Evolutionary conservation across 2,329 filamentous ascomycete species (phyloP), one percentile per base, ranked within the genome.

Genomic region (Botrytis paeoniae): DNA sequence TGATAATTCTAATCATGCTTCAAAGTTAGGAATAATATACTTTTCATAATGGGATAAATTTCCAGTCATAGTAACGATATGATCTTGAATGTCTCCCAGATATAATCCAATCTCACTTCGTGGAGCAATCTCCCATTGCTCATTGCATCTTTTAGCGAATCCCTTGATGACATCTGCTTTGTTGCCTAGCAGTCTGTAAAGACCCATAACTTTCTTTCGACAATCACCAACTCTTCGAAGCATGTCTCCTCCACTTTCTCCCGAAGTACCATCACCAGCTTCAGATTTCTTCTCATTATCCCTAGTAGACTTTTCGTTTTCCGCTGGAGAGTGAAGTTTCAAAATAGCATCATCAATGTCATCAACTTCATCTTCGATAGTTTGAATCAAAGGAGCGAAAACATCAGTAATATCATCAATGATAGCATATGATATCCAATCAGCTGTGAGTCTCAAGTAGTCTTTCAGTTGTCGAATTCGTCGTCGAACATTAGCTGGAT

Each of bases 141-240:
- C 95, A 80, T 98, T 99, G 84, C 96, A 99, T 22, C 96, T 89
- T 84, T 99, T 99, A 8, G 96, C 96, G 80, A 99, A 99, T 1
- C 96, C 96, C 84, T 98, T 98, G 86, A 99, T 98, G 73, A 99
- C 96, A 82, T 99, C 96, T 68, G 96, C 96, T 84, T 99, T 99
- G 83, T 97, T 98, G 72, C 96, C 96, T 29, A 99, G 85, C 62
- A 99, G 85, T 69, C 96, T 89, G 81, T 98, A 98, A 64, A 99
- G 85, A 51, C 93, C 92, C 95, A 99, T 99, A 76, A 99, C 96
- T 81, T 95, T 95, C 86, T 98, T 98, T 78, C 96, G 89, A 81
- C 94, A 97, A 82, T 97, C 94, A 41, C 96, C 96, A 0, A 98
- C 94, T 22, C 94, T 91, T 59, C 94, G 89, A 74, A 99, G 87